Evolutionary conservation across 192 early-diverging fungal species (phyloP), one percentile per base, ranked within the genome.

Genomic region (Irineochytrium annulatum): DNA sequence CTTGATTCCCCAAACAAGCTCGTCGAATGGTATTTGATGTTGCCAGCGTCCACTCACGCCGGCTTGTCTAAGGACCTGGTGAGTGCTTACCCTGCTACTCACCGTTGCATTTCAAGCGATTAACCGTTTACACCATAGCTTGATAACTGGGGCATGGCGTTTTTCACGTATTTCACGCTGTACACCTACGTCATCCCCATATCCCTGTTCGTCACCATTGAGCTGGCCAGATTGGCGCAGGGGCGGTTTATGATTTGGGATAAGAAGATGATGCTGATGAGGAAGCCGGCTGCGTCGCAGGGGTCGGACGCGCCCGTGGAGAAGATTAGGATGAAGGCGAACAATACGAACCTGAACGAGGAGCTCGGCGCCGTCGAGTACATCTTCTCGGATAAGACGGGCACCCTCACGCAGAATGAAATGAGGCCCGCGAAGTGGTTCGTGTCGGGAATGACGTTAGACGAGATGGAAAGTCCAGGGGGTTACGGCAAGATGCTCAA

Each of bases 341-440:
- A 77, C 62, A 82, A 82, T 70, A 67, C 68, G 41, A 75, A 75
- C 52, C 60, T 82, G 60, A 82, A 82, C 65, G 93, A 95, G 69
- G 93, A 95, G 54, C 74, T 95, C 28, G 91, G 89, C 28, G 83
- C 85, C 62, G 88, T 95, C 52, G 83, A 87, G 54, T 92, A 92
- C 59, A 77, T 95, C 8, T 95, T 95, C 53, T 87, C 87, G 22
- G 80, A 82, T 59, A 82, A 82, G 65, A 84, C 82, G 17, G 82
- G 82, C 3, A 84, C 82, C 2, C 56, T 84, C 13, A 84, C 82
- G 20, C 65, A 65, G 54, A 84, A 84, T 61, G 70, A 73, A 54
- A 82, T 84, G 82, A 30, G 45, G 27, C 60, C 81, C 39, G 48
- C 55, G 3, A 49, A 70, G 32, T 83, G 93, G 77, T 90, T 88